A percentile compares a stretch with the other conserved stretches of the same genome.
Evolutionary conservation across 2,329 filamentous ascomycete species (phyloP).

Genomic region (Sporothrix brunneoviolacea): DNA sequence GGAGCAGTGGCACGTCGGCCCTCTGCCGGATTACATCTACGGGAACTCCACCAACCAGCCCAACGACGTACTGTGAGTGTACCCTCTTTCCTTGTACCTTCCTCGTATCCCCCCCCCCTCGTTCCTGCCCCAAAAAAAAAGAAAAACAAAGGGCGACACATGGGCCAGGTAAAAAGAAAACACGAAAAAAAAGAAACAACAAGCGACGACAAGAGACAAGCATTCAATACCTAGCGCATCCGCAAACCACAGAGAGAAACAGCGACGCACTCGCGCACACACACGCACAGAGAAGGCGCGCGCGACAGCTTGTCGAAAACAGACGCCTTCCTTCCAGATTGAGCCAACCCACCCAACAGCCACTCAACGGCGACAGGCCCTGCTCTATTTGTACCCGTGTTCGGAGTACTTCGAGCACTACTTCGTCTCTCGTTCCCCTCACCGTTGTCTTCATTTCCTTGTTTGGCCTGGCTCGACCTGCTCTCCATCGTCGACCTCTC

Average conservation of each 20-base stretch:
- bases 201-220: not conserved
- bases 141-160: not conserved
- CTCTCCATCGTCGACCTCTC: not conserved
- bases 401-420: not conserved
- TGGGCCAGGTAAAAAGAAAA: not conserved
- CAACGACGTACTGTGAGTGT: slow-evolving; percentile 56
- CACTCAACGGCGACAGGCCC: not conserved
- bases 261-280: not conserved
- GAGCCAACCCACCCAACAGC: not conserved
- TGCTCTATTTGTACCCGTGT: not conserved
- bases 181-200: not conserved
- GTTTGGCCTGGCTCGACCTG: not conserved
- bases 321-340: not conserved
- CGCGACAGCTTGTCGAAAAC: not conserved
- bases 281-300: too few relatives aligned
- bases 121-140: not conserved
- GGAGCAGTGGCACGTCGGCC: slow-evolving; percentile 57
- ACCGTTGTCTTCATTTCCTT: not conserved
- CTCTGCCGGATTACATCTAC: slow-evolving; percentile 54
- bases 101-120: slow-evolving; percentile 18
- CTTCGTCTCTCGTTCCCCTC: too few relatives aligned
- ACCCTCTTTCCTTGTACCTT: slow-evolving; percentile 26
- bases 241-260: not conserved
- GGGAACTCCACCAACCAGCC: slow-evolving; percentile 46
- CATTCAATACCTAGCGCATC: too few relatives aligned